Percentiles rank a stretch among this genome's conserved stretches.
Evolutionary conservation across 129 eudicot species (phyloP).

Genomic region (Artemisia argyi): DNA sequence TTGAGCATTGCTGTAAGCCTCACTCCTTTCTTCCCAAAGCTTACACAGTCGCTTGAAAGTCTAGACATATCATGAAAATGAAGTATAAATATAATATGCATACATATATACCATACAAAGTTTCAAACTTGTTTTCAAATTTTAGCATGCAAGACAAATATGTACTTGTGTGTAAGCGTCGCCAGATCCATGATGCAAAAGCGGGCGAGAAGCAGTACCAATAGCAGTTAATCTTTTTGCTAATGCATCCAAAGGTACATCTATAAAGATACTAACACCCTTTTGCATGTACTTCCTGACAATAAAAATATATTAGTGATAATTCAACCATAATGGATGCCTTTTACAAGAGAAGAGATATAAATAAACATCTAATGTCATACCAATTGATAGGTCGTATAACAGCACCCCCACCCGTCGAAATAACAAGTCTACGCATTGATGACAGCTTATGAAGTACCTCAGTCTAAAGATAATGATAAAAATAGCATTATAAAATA

Average conservation of each 20-base stretch:
- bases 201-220: slow-evolving; percentile 94
- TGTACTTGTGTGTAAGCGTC: slow-evolving; percentile 77
- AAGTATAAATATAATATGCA: slow-evolving; percentile 10
- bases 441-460: slow-evolving; percentile 62
- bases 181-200: slow-evolving; percentile 70
- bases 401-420: slow-evolving; percentile 99
- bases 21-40: slow-evolving; percentile 78
- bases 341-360: neutral
- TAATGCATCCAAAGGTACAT: slow-evolving; percentile 92
- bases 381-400: slow-evolving; percentile 94
- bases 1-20: slow-evolving; percentile 71
- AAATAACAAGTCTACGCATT: slow-evolving; percentile 62
- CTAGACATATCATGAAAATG: slow-evolving; percentile 33
- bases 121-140: neutral
- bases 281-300: slow-evolving; percentile 81
- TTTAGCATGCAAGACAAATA: slow-evolving; percentile 4
- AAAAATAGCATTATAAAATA: neutral
- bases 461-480: slow-evolving; percentile 63
- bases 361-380: neutral
- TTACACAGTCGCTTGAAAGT: slow-evolving; percentile 54
- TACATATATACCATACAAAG: neutral
- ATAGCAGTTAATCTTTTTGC: slow-evolving; percentile 75
- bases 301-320: slow-evolving; percentile 2
- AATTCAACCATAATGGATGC: slow-evolving; percentile 3
- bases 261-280: slow-evolving; percentile 85